These are phyloP conservation scores for Apophysomyces ossiformis DNA, from an alignment of 371 early-diverging fungal species.

Conservation along the genomic window DNA sequence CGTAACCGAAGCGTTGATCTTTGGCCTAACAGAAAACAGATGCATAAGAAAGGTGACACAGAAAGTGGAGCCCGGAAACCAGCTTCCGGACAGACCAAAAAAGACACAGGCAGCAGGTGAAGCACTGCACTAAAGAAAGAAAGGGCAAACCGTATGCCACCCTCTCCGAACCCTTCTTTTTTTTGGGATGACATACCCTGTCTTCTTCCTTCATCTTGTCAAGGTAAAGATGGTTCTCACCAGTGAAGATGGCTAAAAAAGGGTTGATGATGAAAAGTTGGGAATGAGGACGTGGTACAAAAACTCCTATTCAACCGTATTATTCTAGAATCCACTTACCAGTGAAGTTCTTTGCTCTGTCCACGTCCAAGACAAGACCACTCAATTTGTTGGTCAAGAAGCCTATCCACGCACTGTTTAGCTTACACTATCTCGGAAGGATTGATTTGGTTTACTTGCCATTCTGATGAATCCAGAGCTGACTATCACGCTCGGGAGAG, in stretches of 20 bases:
- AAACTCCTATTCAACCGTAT: not conserved
- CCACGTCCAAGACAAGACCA: slow-evolving; percentile 43
- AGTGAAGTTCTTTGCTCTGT: slow-evolving; percentile 37
- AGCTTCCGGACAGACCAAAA: slow-evolving; percentile 15
- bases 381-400: slow-evolving; percentile 42
- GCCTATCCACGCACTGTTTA: slow-evolving; percentile 18
- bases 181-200: slow-evolving; percentile 16
- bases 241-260: slow-evolving; percentile 39
- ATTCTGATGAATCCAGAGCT: slow-evolving; percentile 25
- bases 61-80: slow-evolving; percentile 14
- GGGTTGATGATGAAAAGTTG: not conserved
- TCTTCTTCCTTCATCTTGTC: slow-evolving; percentile 45
- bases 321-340: slow-evolving; percentile 19
- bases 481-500: slow-evolving; percentile 25
- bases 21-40: slow-evolving; percentile 21
- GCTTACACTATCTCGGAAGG: slow-evolving; percentile 1
- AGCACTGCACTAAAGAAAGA: not conserved
- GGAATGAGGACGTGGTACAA: not conserved
- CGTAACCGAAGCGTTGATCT: slow-evolving; percentile 40
- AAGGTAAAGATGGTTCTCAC: slow-evolving; percentile 35
- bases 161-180: too few species aligned
- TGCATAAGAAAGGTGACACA: slow-evolving; percentile 14
- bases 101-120: not conserved
- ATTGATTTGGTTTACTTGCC: slow-evolving; percentile 22
- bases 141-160: too few species aligned